Conservation (phyloP, 495 filamentous ascomycete species). For the Tuber magnatum region DNA sequence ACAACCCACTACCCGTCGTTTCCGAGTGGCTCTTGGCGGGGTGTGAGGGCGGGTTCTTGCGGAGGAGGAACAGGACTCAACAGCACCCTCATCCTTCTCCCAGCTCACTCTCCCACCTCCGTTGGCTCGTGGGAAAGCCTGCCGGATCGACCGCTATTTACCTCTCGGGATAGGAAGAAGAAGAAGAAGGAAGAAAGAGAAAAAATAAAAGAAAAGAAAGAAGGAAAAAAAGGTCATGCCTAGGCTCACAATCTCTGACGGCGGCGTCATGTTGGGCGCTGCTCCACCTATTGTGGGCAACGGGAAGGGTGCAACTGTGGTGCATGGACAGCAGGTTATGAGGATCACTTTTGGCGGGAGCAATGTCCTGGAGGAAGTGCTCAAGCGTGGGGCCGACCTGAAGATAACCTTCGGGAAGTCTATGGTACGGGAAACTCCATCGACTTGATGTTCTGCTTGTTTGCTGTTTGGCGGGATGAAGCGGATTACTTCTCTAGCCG, state of each 20-base stretch:
- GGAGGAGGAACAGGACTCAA: slow-evolving; percentile 24
- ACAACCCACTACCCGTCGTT: background rate
- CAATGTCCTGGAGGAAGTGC: slow-evolving; percentile 50
- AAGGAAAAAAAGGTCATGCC: slow-evolving; percentile 20
- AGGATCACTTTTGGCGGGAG: slow-evolving; percentile 51
- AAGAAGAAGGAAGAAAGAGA: background rate
- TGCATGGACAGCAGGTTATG: slow-evolving; percentile 49
- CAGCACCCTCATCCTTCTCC: background rate
- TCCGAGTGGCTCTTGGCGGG: background rate
- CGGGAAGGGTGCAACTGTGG: slow-evolving; percentile 15
- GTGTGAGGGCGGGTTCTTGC: slow-evolving; percentile 24
- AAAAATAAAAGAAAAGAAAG: background rate
- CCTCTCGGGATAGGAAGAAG: background rate
- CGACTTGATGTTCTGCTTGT: slow-evolving; percentile 35
- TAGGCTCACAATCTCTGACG: slow-evolving; percentile 28
- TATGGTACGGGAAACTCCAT: slow-evolving; percentile 43
- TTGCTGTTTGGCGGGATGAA: slow-evolving; percentile 26
- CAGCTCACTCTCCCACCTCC: background rate
- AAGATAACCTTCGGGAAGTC: slow-evolving; percentile 46
- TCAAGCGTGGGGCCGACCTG: slow-evolving; percentile 47
- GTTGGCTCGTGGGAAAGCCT: background rate
- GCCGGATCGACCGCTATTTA: background rate
- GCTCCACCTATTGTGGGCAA: slow-evolving; percentile 17
- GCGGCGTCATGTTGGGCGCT: slow-evolving; percentile 28
- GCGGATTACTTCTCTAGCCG: slow-evolving; percentile 1